These are phyloP conservation scores for Chondrus crispus DNA, from an alignment of 23 red algal genomes.

Conservation along the genomic window DNA sequence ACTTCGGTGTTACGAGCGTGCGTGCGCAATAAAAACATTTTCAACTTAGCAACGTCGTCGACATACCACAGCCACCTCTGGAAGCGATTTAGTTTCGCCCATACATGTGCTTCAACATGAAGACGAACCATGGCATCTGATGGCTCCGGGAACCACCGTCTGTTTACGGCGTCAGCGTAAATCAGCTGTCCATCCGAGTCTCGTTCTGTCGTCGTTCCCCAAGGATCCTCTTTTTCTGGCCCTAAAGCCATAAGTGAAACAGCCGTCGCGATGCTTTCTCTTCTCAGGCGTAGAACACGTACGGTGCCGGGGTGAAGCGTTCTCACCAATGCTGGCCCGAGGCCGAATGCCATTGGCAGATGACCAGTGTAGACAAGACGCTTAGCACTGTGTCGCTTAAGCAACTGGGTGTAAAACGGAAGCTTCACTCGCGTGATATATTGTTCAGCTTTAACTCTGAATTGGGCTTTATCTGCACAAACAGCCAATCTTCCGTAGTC, in stretches of 20 bases:
- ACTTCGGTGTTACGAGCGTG: no score
- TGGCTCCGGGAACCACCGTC: slow-evolving; percentile 56
- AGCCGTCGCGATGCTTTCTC: slow-evolving; percentile 51
- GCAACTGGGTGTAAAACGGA: slow-evolving; percentile 10
- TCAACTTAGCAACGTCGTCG: slow-evolving; percentile 69
- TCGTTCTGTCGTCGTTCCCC: slow-evolving; percentile 13
- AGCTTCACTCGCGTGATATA: slow-evolving; percentile 22
- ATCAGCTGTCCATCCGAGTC: no score
- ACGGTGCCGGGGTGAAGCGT: not conserved
- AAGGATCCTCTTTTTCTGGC: slow-evolving; percentile 55
- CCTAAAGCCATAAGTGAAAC: slow-evolving; percentile 79
- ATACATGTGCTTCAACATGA: not conserved
- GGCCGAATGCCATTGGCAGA: slow-evolving; percentile 61
- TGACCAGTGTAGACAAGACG: slow-evolving; percentile 64
- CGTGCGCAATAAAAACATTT: no score
- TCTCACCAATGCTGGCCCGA: slow-evolving; percentile 14
- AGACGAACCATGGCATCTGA: slow-evolving; percentile 21
- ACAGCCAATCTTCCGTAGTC: slow-evolving; percentile 48
- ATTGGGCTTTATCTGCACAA: not conserved
- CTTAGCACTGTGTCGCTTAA: not conserved
- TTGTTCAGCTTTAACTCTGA: not conserved
- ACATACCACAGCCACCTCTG: slow-evolving; percentile 82
- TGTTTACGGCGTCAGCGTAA: not conserved
- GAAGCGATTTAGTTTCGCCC: slow-evolving; percentile 51
- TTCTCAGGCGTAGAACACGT: slow-evolving; percentile 51